Percentiles rank a stretch among this genome's conserved stretches.
Evolutionary conservation across 768 basidiomycete genomes (phyloP).

Genomic region (Pisolithus albus): DNA sequence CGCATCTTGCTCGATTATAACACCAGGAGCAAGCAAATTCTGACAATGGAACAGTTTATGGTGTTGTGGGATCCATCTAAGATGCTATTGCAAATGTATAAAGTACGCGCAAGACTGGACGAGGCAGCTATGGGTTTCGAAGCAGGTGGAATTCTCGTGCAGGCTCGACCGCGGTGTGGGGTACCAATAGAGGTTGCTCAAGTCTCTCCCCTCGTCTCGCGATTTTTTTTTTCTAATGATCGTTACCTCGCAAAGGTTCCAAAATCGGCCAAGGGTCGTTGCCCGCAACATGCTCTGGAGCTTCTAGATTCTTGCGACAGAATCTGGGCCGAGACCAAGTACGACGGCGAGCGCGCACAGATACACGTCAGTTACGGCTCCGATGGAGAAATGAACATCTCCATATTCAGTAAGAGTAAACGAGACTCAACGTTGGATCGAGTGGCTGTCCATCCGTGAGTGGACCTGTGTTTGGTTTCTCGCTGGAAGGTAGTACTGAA

Average conservation of each 20-base stretch:
- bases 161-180: conserved; percentile 43
- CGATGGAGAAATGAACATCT: conserved; percentile 42
- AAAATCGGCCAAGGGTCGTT: conserved; percentile 71
- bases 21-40: conserved; percentile 43
- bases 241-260: conserved; percentile 48
- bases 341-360: conserved; percentile 92
- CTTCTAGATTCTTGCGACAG: conserved; percentile 17
- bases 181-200: conserved; percentile 51
- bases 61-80: conserved; percentile 58
- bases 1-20: conserved; percentile 51
- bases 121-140: conserved; percentile 45
- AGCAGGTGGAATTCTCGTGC: conserved; percentile 18
- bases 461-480: neutral
- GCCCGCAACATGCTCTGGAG: conserved; percentile 50
- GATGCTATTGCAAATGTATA: conserved; percentile 48
- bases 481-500: neutral
- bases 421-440: conserved; percentile 78
- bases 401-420: conserved; percentile 84
- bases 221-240: no score
- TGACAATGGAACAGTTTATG: conserved; percentile 64
- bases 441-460: conserved; percentile 49
- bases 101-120: conserved; percentile 50
- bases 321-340: conserved; percentile 89
- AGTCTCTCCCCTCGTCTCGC: neutral
- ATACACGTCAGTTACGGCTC: conserved; percentile 63